Base-by-base conservation (phyloP, 176 grass and related monocot genomes). In the Pontederia crassipes region DNA sequence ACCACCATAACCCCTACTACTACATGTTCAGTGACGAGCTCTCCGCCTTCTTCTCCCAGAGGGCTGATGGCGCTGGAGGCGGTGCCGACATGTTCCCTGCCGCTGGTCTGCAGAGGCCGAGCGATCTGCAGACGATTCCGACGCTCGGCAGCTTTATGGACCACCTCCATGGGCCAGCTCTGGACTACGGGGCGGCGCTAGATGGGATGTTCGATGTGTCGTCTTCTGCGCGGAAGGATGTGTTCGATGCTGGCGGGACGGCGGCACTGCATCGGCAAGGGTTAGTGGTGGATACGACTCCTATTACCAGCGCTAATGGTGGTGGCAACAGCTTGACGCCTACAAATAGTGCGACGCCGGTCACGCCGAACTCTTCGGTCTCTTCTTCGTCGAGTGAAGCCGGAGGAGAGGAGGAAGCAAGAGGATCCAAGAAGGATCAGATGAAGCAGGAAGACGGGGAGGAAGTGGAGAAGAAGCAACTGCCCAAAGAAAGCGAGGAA, bases 321-420 rank as follows among this genome's bases (percentile, higher is more conserved):
- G 1, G 16, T 28, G 13, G 27, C 47, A 4, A 40, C 32, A 40
- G 48, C 12, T 28, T 63, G 10, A 63, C 35, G 3, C 45, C 60
- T 47, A 35, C 57, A 16, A 17, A 2, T 0, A 24, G 46, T 4
- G 54, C 46, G 10, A 49, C 27, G 47, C 89, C 89, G 53, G 35
- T 70, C 17, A 94, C 92, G 40, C 84, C 92, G 11, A 91, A 91
- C 80, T 97, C 92, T 7, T 96, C 87, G 4, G 80, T 88, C 75
- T 88, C 87, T 0, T 88, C 75, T 1, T 88, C 84, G 18, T 97
- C 87, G 2, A 91, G 66, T 47, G 91, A 96, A 70, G 83, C 72
- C 0, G 86, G 72, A 1, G 75, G 74, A 9, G 82, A 85, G 24
- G 87, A 77, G 65, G 79, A 86, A 11, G 85, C 79, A 15, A 63